These are phyloP conservation scores for Grosmannia clavigera DNA, from an alignment of 2,329 filamentous ascomycete species.

Conservation along the genomic window DNA sequence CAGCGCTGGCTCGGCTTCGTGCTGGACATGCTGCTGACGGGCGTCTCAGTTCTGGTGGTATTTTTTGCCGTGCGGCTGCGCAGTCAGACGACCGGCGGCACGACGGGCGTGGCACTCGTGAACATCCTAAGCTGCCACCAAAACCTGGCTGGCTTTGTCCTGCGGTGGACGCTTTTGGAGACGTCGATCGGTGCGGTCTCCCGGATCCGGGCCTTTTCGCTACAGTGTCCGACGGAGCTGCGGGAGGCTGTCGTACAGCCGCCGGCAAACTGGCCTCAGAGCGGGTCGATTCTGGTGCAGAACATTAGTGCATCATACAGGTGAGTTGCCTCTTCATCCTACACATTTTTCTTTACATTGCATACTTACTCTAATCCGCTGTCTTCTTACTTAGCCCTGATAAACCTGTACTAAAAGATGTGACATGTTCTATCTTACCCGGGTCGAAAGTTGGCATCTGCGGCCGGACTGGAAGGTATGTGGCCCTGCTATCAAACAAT, in stretches of 20 bases:
- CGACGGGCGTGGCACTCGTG: slow-evolving; percentile 19
- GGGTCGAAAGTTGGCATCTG: slow-evolving; percentile 22
- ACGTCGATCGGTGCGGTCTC: slow-evolving; percentile 15
- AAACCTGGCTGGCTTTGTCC: slow-evolving; percentile 11
- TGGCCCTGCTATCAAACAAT: neutral
- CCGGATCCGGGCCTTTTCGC: slow-evolving; percentile 5
- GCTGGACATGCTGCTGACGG: slow-evolving; percentile 23
- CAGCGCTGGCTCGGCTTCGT: slow-evolving; percentile 39
- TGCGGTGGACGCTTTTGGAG: slow-evolving; percentile 15
- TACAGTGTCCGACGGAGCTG: neutral
- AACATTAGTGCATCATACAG: neutral
- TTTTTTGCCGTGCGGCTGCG: slow-evolving; percentile 21
- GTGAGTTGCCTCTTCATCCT: neutral
- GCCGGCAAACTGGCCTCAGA: neutral
- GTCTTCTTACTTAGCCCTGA: neutral
- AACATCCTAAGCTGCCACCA: slow-evolving; percentile 11
- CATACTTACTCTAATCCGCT: neutral
- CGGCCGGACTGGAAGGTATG: slow-evolving; percentile 18
- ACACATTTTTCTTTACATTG: neutral
- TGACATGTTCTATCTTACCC: slow-evolving; percentile 16
- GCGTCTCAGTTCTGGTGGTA: slow-evolving; percentile 20
- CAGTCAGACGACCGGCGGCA: slow-evolving; percentile 15
- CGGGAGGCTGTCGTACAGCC: neutral
- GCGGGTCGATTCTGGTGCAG: neutral
- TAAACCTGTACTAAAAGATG: slow-evolving; percentile 10